Evolutionary conservation across 768 basidiomycete genomes (phyloP).

Genomic region (Stropharia rugosoannulata): DNA sequence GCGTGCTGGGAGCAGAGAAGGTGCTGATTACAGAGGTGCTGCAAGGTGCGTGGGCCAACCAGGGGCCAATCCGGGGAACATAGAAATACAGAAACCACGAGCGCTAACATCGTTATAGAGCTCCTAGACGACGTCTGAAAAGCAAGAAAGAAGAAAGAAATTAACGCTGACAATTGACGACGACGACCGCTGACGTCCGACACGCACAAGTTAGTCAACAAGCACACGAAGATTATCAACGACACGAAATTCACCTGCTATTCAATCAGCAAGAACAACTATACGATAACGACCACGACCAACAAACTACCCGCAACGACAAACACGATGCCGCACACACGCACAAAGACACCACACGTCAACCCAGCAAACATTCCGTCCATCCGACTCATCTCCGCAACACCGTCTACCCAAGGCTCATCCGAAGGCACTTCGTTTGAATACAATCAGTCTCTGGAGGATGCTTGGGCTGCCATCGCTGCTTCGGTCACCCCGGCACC

Average conservation of each 20-base stretch:
- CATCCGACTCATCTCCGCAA: slow-evolving; percentile 70
- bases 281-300: not conserved
- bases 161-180: not conserved
- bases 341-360: slow-evolving; percentile 4
- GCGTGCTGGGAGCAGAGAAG: not conserved
- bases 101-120: not conserved
- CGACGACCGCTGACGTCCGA: not conserved
- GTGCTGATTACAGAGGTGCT: not conserved
- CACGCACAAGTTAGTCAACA: not conserved
- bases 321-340: slow-evolving; percentile 1
- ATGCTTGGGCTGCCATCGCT: slow-evolving; percentile 30
- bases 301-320: not conserved
- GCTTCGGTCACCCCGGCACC: slow-evolving; percentile 8
- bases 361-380: slow-evolving; percentile 42
- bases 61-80: not conserved
- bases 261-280: not conserved
- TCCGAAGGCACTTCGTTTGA: slow-evolving; percentile 35
- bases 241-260: not conserved
- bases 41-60: not conserved
- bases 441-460: slow-evolving; percentile 32
- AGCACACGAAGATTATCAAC: not conserved
- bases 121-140: not conserved
- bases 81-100: not conserved
- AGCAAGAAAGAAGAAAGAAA: not conserved
- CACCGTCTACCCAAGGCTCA: slow-evolving; percentile 52